Base-by-base conservation (phyloP, 2,329 filamentous ascomycete genomes). In the Fonsecaea monophora region DNA sequence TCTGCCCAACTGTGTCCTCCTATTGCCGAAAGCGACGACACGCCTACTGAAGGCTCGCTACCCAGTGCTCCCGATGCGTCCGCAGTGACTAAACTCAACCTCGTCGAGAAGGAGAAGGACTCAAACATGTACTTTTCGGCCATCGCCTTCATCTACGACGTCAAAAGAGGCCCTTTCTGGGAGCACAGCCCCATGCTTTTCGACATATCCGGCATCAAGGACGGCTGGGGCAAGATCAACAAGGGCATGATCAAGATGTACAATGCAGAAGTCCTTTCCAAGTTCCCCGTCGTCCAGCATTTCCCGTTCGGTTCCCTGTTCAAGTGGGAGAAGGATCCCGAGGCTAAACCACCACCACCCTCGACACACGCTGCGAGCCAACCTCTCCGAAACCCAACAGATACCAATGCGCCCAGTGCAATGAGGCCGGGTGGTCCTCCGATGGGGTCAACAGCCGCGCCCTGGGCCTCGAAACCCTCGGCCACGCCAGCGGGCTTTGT, bases 221-320 rank as follows among this genome's bases (percentile, higher is more conserved):
- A 90, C 64, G 92, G 95, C n/a, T 99, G 95, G 95, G 95, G 91
- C 40, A 99, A 99, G 82, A 97, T 99, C 75, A 98, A 99, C 80
- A 94, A 94, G 89, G 95, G 95, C 60, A 98, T 99, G 95, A 88
- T 99, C 74, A 99, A 98, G 80, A 99, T 99, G 95, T 99, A 94
- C 81, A 93, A 96, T 72, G 95, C 92, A 18, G 95, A 99, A 81
- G 95, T 99, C 2, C 83, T 99, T 13, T 92, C 91, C 45, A 99
- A 99, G 78, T 97, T 97, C 75, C 95, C 95, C 2, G 95, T 99
- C 2, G 92, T 99, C n/a, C 95, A 99, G 79, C 95, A 99, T 79
- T 98, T 95, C 72, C 87, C 85, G 2, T 94, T 95, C 72, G 92
- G 92, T 32, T 90, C 89, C 5, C 81, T 95, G n/a, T 92, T 94